phyloP scores from a whole-genome alignment of 768 basidiomycete genomes.

The Tulasnella calospora region DNA sequence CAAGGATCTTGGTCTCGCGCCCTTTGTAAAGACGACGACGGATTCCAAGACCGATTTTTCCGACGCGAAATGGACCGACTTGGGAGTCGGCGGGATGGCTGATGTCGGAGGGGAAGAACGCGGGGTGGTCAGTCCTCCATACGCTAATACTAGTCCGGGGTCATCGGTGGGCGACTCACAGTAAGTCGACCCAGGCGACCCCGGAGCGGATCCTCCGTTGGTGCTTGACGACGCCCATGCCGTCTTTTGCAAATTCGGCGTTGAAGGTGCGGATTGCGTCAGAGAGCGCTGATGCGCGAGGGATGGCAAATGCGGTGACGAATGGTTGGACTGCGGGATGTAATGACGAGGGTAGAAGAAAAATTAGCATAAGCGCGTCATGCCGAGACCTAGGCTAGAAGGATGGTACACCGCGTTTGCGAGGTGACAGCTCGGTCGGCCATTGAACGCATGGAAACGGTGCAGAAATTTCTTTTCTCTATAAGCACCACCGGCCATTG shows the following conservation, averaged over 20 bases:
- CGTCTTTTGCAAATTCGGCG: constrained; percentile 10
- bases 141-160: background rate
- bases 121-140: background rate
- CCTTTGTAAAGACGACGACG: constrained; percentile 27
- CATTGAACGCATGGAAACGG: background rate
- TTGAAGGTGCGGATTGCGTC: constrained; percentile 25
- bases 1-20: constrained; percentile 23
- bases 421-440: background rate
- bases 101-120: background rate
- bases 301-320: constrained; percentile 24
- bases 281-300: constrained; percentile 20
- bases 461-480: background rate
- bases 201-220: constrained; percentile 11
- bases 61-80: constrained; percentile 26
- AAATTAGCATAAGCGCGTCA: background rate
- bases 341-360: background rate
- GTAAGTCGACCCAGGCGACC: constrained; percentile 10
- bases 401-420: background rate
- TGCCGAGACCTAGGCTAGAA: background rate
- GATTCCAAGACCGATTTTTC: constrained; percentile 22
- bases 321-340: constrained; percentile 22
- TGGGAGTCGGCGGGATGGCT: constrained; percentile 26
- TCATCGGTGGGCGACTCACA: background rate
- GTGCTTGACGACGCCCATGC: background rate
- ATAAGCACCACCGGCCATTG: background rate